Conservation (phyloP, 129 eudicot genomes). For the Cynara cardunculus region DNA sequence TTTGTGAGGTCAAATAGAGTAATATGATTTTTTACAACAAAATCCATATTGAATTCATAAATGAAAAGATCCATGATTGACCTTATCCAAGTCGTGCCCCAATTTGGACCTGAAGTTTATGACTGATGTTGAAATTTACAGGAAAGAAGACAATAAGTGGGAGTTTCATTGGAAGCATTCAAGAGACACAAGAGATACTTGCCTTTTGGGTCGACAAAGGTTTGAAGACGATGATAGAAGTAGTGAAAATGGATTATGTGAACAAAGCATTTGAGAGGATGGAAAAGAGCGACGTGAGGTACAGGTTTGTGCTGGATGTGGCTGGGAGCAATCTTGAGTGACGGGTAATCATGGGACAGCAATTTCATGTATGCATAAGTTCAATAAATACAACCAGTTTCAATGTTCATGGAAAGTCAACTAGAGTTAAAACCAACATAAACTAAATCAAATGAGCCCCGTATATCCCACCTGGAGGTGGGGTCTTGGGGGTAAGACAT, state of each 20-base stretch:
- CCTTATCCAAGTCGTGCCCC: neutral
- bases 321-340: slow-evolving; percentile 50
- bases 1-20: neutral
- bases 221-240: slow-evolving; percentile 44
- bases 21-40: neutral
- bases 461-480: neutral
- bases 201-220: slow-evolving; percentile 54
- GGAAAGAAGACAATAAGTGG: slow-evolving; percentile 47
- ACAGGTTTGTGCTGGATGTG: slow-evolving; percentile 58
- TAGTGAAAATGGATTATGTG: slow-evolving; percentile 58
- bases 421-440: neutral
- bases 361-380: slow-evolving; percentile 6
- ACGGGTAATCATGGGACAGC: neutral
- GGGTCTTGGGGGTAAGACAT: neutral
- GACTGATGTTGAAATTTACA: neutral
- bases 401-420: neutral
- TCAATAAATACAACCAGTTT: slow-evolving; percentile 6
- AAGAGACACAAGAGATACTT: slow-evolving; percentile 47
- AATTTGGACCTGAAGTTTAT: neutral
- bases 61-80: neutral
- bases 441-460: neutral
- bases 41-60: neutral
- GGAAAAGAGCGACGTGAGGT: slow-evolving; percentile 58
- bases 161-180: slow-evolving; percentile 56
- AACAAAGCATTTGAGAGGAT: slow-evolving; percentile 58